Evolutionary conservation across 441 rosid genomes (phyloP).

Genomic region (Manihot esculenta): DNA sequence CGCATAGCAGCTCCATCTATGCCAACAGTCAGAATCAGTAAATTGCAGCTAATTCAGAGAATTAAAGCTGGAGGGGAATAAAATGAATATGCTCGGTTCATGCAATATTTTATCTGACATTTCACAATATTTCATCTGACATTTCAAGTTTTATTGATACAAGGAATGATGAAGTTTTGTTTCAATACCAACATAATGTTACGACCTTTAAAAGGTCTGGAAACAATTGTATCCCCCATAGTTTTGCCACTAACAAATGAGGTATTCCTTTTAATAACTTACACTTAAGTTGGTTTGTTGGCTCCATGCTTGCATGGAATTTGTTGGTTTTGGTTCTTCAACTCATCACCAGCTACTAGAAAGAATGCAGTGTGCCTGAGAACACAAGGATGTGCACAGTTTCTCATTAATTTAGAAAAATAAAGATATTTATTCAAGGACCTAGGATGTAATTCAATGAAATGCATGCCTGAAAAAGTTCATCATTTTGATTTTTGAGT

Average conservation of each 20-base stretch:
- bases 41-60: neutral
- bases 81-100: neutral
- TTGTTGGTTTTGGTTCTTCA: slow-evolving; percentile 58
- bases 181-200: neutral
- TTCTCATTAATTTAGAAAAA: neutral
- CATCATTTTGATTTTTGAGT: slow-evolving; percentile 78
- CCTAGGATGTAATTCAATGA: neutral
- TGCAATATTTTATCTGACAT: neutral
- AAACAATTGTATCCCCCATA: slow-evolving; percentile 9
- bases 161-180: neutral
- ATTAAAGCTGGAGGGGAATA: neutral
- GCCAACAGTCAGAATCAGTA: no score
- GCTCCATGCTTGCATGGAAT: slow-evolving; percentile 51
- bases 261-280: slow-evolving; percentile 18
- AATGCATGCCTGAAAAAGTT: slow-evolving; percentile 68
- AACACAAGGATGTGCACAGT: neutral
- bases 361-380: slow-evolving; percentile 94
- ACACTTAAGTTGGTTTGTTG: slow-evolving; percentile 40
- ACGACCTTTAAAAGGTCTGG: neutral
- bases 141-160: slow-evolving; percentile 10
- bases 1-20: no score
- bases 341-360: slow-evolving; percentile 89
- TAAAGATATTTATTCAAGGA: neutral
- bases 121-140: no score
- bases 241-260: slow-evolving; percentile 10